Evolutionary conservation across 164 flowering plant species (phyloP).

Genomic region (Magnolia kwangsiensis): DNA sequence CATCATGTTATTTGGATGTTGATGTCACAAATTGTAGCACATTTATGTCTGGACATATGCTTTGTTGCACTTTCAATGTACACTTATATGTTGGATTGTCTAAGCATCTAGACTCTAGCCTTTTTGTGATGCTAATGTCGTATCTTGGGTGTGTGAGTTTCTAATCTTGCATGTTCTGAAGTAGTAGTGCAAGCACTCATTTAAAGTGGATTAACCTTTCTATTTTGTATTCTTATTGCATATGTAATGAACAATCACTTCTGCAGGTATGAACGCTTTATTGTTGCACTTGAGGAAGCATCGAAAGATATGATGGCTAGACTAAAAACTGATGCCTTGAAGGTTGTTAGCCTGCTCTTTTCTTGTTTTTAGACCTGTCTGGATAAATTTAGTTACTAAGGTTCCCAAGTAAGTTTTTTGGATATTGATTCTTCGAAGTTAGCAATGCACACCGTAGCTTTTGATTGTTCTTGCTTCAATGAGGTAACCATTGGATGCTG

Average conservation of each 20-base stretch:
- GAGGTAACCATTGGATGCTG: background rate
- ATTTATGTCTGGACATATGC: too few relatives aligned
- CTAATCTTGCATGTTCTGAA: background rate
- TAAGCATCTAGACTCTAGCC: too few relatives aligned
- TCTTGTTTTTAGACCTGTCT: background rate
- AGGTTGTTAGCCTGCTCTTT: conserved; percentile 42
- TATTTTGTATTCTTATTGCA: background rate
- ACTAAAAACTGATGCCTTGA: conserved; percentile 77
- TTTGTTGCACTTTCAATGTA: too few relatives aligned
- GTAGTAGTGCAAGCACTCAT: background rate
- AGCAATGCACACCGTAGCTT: too few relatives aligned
- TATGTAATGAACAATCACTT: background rate
- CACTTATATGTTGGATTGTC: too few relatives aligned
- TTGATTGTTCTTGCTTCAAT: too few relatives aligned
- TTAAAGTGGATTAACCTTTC: background rate
- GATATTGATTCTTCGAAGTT: background rate
- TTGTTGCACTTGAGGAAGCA: conserved; percentile 90
- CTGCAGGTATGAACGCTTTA: conserved; percentile 77
- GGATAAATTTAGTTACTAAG: background rate
- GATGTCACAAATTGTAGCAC: too few relatives aligned
- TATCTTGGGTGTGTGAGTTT: background rate
- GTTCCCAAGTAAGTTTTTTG: background rate
- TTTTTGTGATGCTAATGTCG: background rate
- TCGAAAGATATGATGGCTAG: conserved; percentile 73
- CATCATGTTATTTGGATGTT: too few relatives aligned